Conservation (phyloP, 768 basidiomycete species). For the Tulasnella sp. region DNA sequence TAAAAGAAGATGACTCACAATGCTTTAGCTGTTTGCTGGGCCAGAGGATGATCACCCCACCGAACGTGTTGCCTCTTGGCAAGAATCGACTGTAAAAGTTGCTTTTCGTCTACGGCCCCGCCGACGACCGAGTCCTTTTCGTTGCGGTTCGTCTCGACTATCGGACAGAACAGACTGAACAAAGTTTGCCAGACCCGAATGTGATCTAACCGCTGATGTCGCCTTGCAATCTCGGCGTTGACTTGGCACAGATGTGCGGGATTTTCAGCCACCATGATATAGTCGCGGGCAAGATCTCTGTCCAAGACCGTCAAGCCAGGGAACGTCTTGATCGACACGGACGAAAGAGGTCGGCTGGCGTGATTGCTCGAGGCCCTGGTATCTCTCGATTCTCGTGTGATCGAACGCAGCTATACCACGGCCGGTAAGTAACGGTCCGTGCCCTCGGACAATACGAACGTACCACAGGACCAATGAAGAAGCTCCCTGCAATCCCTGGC, state of each 20-base stretch:
- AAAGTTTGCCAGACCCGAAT: conserved; percentile 55
- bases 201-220: conserved; percentile 53
- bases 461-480: conserved; percentile 13
- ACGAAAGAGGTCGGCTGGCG: conserved; percentile 4
- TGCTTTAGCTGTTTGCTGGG: conserved; percentile 14
- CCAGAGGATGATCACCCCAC: conserved; percentile 17
- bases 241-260: conserved; percentile 40
- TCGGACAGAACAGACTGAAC: conserved; percentile 22
- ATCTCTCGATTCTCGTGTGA: conserved; percentile 6
- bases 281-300: conserved; percentile 48
- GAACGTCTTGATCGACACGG: conserved; percentile 20
- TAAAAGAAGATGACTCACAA: conserved; percentile 16
- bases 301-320: conserved; percentile 40
- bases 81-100: neutral
- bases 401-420: conserved; percentile 5
- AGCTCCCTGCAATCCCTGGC: conserved; percentile 5
- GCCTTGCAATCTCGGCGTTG: conserved; percentile 50
- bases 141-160: neutral
- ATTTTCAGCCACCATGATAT: conserved; percentile 37
- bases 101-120: neutral
- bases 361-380: conserved; percentile 8
- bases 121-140: neutral
- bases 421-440: neutral
- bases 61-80: neutral
- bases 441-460: neutral